These are phyloP conservation scores for Catenaria anguillulae DNA, from an alignment of 371 early-diverging fungal genomes.

Conservation along the genomic window DNA sequence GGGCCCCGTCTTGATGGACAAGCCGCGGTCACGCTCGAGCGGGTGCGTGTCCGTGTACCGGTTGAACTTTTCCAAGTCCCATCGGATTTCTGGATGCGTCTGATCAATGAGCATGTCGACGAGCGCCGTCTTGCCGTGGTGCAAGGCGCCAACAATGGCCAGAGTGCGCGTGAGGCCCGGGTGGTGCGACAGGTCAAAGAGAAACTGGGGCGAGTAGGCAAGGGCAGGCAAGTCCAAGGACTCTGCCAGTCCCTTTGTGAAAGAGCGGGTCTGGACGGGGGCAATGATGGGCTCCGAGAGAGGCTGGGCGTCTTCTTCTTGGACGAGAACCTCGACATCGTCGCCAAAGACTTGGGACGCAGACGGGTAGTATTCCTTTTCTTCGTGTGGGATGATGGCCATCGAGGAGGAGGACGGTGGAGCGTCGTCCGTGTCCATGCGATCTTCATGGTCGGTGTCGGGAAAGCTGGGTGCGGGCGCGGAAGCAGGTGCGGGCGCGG, in stretches of 20 bases:
- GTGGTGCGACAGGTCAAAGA: slow-evolving; percentile 68
- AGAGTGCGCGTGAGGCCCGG: slow-evolving; percentile 75
- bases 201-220: slow-evolving; percentile 75
- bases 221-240: slow-evolving; percentile 56
- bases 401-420: slow-evolving; percentile 18
- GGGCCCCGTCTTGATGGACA: slow-evolving; percentile 86
- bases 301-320: slow-evolving; percentile 96
- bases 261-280: slow-evolving; percentile 71
- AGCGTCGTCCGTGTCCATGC: slow-evolving; percentile 3
- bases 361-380: slow-evolving; percentile 92
- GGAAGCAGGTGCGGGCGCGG: not conserved
- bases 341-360: slow-evolving; percentile 94
- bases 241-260: slow-evolving; percentile 49
- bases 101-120: slow-evolving; percentile 81
- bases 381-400: slow-evolving; percentile 88
- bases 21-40: slow-evolving; percentile 76
- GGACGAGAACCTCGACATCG: slow-evolving; percentile 87
- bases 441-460: no score
- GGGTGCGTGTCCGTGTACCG: slow-evolving; percentile 87
- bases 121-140: slow-evolving; percentile 92
- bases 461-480: no score
- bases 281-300: slow-evolving; percentile 87
- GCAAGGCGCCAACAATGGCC: slow-evolving; percentile 85
- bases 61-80: slow-evolving; percentile 26
- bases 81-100: slow-evolving; percentile 46